Conservation (phyloP, 208 protist genomes). For the Wallacemonas sp. region DNA sequence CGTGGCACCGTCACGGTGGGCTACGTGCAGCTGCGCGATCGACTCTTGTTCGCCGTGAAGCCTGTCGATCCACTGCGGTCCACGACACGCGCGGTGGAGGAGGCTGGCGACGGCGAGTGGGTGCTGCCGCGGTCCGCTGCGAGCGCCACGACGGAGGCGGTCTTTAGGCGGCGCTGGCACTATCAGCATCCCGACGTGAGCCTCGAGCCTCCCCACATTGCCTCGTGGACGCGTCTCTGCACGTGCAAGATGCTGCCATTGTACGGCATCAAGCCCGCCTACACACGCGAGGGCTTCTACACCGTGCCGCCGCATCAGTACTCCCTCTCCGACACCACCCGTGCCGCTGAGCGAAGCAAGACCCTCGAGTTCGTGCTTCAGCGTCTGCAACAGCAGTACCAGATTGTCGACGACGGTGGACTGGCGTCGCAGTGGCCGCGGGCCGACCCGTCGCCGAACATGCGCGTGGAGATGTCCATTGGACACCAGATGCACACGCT, state of each 20-base stretch:
- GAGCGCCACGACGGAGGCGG: conserved; percentile 55
- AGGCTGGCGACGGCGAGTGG: not conserved
- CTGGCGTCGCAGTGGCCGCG: conserved; percentile 25
- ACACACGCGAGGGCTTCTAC: conserved; percentile 79
- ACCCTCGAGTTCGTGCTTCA: conserved; percentile 82
- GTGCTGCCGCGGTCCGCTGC: conserved; percentile 37
- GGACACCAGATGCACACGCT: conserved; percentile 84
- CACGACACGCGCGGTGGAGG: not conserved
- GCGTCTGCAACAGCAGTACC: conserved; percentile 83
- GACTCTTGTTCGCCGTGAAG: conserved; percentile 73
- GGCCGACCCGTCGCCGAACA: conserved; percentile 53
- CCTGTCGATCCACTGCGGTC: conserved; percentile 49
- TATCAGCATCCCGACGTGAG: conserved; percentile 60
- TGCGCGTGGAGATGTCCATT: conserved; percentile 71
- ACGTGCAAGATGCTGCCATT: conserved; percentile 67
- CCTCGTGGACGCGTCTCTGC: conserved; percentile 68
- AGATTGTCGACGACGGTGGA: conserved; percentile 70
- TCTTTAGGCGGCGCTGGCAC: conserved; percentile 75
- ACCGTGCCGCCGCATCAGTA: conserved; percentile 75
- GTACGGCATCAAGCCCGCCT: conserved; percentile 71
- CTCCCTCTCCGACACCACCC: conserved; percentile 31
- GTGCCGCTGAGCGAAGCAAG: conserved; percentile 23
- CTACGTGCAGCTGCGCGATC: conserved; percentile 73
- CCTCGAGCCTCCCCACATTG: conserved; percentile 24
- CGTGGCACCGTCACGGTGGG: conserved; percentile 27